These are phyloP conservation scores for Podospora sp. DNA, from an alignment of 495 filamentous ascomycete genomes.

Conservation along the genomic window DNA sequence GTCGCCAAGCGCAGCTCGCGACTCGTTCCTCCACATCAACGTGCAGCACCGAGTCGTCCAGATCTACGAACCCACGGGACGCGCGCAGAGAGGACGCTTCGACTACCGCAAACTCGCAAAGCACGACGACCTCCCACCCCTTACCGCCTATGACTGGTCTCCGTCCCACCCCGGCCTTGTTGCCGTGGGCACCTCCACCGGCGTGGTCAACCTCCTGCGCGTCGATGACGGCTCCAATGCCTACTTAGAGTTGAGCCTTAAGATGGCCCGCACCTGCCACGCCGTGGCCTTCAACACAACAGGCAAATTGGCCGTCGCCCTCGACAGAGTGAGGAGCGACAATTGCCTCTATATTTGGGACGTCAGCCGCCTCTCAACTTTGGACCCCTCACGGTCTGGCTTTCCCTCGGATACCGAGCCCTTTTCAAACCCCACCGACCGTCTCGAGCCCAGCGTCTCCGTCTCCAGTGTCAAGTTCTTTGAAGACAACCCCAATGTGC, in stretches of 20 bases:
- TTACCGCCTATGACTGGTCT: conserved; percentile 96
- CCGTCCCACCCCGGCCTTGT: conserved; percentile 68
- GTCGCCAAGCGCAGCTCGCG: conserved; percentile 73
- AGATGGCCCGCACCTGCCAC: conserved; percentile 86
- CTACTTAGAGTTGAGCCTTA: conserved; percentile 73
- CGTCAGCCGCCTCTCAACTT: conserved; percentile 64
- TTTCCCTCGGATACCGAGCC: conserved; percentile 41
- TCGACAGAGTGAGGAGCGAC: conserved; percentile 91
- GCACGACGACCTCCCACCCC: conserved; percentile 77
- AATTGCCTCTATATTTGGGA: conserved; percentile 95
- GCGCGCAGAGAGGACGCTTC: conserved; percentile 56
- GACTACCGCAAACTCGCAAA: conserved; percentile 70
- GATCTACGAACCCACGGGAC: conserved; percentile 70
- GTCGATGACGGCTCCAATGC: conserved; percentile 67
- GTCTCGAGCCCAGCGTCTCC: conserved; percentile 79
- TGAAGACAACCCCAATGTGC: conserved; percentile 74
- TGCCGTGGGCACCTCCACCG: conserved; percentile 81
- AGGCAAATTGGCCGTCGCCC: conserved; percentile 78
- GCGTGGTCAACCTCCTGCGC: conserved; percentile 79
- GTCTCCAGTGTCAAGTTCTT: conserved; percentile 94
- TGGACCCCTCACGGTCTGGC: conserved; percentile 41
- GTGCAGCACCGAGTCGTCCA: conserved; percentile 76
- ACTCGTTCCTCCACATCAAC: conserved; percentile 82
- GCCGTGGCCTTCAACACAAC: conserved; percentile 83
- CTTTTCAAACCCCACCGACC: conserved; percentile 63